Evolutionary conservation across 768 basidiomycete genomes (phyloP), one percentile per base, ranked within the genome.

Genomic region (Boletus rex-veris): DNA sequence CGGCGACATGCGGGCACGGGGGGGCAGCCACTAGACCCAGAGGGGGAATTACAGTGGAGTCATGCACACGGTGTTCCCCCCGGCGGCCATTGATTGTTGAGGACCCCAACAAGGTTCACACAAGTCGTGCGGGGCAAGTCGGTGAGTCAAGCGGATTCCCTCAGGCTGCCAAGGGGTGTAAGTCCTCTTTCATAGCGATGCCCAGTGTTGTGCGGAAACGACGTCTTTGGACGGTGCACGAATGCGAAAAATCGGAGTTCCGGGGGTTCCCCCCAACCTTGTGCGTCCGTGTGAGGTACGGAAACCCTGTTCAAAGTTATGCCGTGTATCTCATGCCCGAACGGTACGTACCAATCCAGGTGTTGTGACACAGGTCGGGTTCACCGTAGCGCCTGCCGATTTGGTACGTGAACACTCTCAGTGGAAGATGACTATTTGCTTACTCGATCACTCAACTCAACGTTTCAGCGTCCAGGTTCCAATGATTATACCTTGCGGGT

Each of bases 11-110:
- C 19, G 39, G 45, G 21, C 41, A 21, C 24, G 24, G 3, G 19
- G 47, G 31, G 44, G 24, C 11, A 19, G 9, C 50, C 47, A 52
- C 19, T 24, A 9, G 31, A 31, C 19, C 42, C 38, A 40, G 9
- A 50, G 50, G 40, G 51, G 41, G 51, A 48, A 24, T n/a, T 35
- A 14, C 24, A 11, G 46, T 47, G 50, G 47, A 55, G 36, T 43
- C 19, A 47, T 38, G 40, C 15, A 6, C 18, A 28, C 28, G 28
- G 28, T 28, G 28, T 28, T 33, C 31, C 28, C 36, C 31, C 48
- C 18, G 26, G 26, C 26, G 28, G 43, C 8, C 19, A 36, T 36
- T 11, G 12, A 36, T 12, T 2, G 38, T 47, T 19, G 5, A 11
- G 45, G 42, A 54, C 42, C 46, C 55, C 54, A 44, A 44, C 19